These are phyloP conservation scores for Leptomonas pyrrhocoris DNA, from an alignment of 208 protist genomes.

Conservation along the genomic window DNA sequence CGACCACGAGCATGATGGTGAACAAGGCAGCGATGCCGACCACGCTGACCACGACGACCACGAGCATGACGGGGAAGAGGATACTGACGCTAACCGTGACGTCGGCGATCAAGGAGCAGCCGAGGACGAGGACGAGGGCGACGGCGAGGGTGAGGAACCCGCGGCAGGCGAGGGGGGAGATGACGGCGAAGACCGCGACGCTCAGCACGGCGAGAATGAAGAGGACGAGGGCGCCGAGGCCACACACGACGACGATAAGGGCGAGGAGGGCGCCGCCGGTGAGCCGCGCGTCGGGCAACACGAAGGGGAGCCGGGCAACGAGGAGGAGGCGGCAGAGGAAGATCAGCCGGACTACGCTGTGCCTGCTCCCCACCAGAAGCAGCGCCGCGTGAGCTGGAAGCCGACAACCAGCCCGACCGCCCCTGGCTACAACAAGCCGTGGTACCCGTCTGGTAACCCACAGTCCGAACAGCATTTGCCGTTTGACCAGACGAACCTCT, in stretches of 20 bases:
- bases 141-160: not conserved
- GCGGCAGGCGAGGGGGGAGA: slow-evolving; percentile 11
- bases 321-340: slow-evolving; percentile 8
- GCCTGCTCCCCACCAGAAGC: not conserved
- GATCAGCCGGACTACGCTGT: slow-evolving; percentile 16
- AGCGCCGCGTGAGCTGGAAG: slow-evolving; percentile 23
- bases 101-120: not conserved
- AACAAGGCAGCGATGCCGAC: too few relatives aligned
- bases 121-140: slow-evolving; percentile 6
- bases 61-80: slow-evolving; percentile 20
- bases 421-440: slow-evolving; percentile 59
- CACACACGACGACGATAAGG: slow-evolving; percentile 4
- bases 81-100: slow-evolving; percentile 5
- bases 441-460: slow-evolving; percentile 60
- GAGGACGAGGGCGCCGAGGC: slow-evolving; percentile 9
- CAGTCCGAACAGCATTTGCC: slow-evolving; percentile 62
- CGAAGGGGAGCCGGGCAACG: slow-evolving; percentile 14
- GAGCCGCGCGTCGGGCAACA: slow-evolving; percentile 13
- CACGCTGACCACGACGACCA: not conserved
- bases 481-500: slow-evolving; percentile 70
- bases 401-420: not conserved
- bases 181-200: slow-evolving; percentile 1
- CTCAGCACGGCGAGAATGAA: slow-evolving; percentile 11
- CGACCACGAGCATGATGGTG: slow-evolving; percentile 7
- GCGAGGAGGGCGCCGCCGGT: slow-evolving; percentile 16